A percentile compares a stretch with the other conserved stretches of the same genome.
These are phyloP conservation scores for Carex parvula DNA, from an alignment of 176 grass and related monocot species.

Conservation along the genomic window DNA sequence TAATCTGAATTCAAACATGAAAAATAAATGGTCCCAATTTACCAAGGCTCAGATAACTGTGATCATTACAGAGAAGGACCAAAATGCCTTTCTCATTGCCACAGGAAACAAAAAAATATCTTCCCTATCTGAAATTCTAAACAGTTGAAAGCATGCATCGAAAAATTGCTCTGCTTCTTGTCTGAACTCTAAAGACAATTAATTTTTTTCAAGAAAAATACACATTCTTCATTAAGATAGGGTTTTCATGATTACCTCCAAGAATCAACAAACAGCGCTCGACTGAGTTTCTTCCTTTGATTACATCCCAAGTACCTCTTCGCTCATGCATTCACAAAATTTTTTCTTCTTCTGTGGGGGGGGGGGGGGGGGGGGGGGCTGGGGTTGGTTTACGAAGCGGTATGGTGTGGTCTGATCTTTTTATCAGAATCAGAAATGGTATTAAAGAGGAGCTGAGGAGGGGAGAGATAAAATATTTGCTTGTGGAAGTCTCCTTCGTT, in stretches of 20 bases:
- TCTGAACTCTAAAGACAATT: neutral
- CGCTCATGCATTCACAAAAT: conserved; percentile 1
- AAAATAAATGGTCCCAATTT: neutral
- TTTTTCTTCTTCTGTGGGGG: too few relatives aligned
- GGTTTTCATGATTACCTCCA: conserved; percentile 4
- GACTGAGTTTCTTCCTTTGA: conserved; percentile 1
- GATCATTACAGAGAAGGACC: neutral
- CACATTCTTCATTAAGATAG: neutral
- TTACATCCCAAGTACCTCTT: neutral
- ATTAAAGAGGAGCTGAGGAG: neutral
- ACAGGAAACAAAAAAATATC: neutral
- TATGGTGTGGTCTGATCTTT: neutral
- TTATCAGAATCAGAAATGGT: neutral
- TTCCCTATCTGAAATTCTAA: neutral
- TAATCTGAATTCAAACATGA: neutral
- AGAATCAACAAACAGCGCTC: neutral
- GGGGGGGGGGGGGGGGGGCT: neutral
- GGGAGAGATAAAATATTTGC: neutral
- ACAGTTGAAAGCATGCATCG: neutral
- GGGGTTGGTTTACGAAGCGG: neutral
- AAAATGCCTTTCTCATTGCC: neutral
- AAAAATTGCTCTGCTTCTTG: neutral
- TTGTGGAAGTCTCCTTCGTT: conserved; percentile 2
- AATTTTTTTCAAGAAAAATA: neutral
- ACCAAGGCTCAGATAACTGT: neutral